Conservation (phyloP, 1,139 yeast species). For the Saccharomyces hybrid region DNA sequence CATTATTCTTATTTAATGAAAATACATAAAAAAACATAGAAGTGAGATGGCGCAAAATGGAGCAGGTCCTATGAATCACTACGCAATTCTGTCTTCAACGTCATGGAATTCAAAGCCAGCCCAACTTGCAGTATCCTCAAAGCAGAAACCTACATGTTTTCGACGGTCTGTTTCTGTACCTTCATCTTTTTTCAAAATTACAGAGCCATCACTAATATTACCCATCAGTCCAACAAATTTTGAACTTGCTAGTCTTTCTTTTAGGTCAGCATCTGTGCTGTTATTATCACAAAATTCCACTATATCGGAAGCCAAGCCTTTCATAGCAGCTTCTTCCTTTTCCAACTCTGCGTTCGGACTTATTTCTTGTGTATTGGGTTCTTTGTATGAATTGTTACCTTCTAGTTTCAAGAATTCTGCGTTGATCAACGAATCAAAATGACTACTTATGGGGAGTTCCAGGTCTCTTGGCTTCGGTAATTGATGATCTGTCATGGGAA, state of each 20-base stretch:
- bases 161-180: not conserved
- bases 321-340: not conserved
- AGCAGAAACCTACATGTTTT: slow-evolving; percentile 4
- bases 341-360: not conserved
- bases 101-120: not conserved
- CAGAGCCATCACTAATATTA: slow-evolving; percentile 1
- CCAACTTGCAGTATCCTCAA: not conserved
- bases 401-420: not conserved
- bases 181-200: not conserved
- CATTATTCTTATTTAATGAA: not conserved
- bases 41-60: not conserved
- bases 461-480: not conserved
- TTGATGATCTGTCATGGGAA: not conserved
- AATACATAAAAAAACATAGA: not conserved
- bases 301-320: slow-evolving; percentile 18
- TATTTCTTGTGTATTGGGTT: not conserved
- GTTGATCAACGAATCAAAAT: not conserved
- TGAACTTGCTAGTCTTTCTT: slow-evolving; percentile 3
- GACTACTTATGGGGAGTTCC: not conserved
- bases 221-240: slow-evolving; percentile 1
- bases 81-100: not conserved
- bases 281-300: slow-evolving; percentile 13
- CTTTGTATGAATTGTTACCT: not conserved
- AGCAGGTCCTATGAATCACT: not conserved
- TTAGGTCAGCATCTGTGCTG: not conserved